Evolutionary conservation across 495 filamentous ascomycete genomes (phyloP).

Genomic region (Daldinia grandis): DNA sequence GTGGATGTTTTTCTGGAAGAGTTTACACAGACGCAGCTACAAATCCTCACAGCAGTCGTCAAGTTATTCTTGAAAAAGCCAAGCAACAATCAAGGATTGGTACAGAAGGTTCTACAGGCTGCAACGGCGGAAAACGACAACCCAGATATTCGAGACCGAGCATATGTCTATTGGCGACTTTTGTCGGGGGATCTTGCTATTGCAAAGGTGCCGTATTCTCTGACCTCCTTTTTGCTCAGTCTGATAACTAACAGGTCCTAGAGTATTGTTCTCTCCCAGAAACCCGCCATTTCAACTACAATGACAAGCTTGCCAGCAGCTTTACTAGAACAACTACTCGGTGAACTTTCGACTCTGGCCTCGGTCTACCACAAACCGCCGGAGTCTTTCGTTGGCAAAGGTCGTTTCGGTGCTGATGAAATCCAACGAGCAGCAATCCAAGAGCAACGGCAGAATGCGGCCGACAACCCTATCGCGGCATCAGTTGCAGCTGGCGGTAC

Average conservation of each 20-base stretch:
- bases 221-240: neutral
- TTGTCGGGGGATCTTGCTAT: conserved; percentile 91
- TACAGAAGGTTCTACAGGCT: conserved; percentile 90
- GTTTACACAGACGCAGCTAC: conserved; percentile 92
- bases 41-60: conserved; percentile 95
- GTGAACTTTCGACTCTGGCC: conserved; percentile 92
- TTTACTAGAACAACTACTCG: conserved; percentile 85
- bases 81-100: conserved; percentile 83
- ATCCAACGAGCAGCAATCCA: conserved; percentile 96
- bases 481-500: conserved; percentile 78
- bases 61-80: conserved; percentile 98
- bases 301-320: conserved; percentile 84
- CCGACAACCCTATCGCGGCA: conserved; percentile 92
- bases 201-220: conserved; percentile 67
- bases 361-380: conserved; percentile 99
- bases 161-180: conserved; percentile 98
- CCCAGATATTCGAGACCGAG: conserved; percentile 94
- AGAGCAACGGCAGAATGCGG: conserved; percentile 89
- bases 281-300: conserved; percentile 92
- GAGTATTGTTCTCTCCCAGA: conserved; percentile 91
- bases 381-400: conserved; percentile 94
- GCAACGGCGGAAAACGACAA: conserved; percentile 97
- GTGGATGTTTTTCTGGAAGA: conserved; percentile 94
- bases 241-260: conserved; percentile 48
- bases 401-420: conserved; percentile 90